Percentiles rank a stretch among this genome's conserved stretches.
Conservation (phyloP, 257 asterid species). For the Parsonsia alboflavescens region DNA sequence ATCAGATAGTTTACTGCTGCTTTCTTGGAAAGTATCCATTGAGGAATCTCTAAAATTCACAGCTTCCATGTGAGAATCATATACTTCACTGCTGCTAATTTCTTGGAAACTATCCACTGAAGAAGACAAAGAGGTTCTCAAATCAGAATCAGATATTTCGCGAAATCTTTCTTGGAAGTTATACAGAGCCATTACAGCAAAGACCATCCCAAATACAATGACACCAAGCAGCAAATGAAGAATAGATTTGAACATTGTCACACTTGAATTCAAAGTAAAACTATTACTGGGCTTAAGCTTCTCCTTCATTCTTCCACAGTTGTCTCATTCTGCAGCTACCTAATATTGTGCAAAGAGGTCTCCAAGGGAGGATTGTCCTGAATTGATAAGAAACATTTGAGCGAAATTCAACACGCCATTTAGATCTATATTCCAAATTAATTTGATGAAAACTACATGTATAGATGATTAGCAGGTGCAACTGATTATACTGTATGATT, state of each 20-base stretch:
- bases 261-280: not conserved
- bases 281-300: not conserved
- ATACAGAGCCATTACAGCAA: slow-evolving; percentile 14
- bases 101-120: not conserved
- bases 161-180: slow-evolving; percentile 6
- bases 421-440: not conserved
- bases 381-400: no score
- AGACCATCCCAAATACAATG: slow-evolving; percentile 2
- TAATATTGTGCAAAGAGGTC: no score
- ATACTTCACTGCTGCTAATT: not conserved
- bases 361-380: no score
- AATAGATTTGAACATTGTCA: slow-evolving; percentile 2
- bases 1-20: not conserved
- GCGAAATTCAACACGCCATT: no score
- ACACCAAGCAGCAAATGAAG: slow-evolving; percentile 1
- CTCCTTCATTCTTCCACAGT: slow-evolving; percentile 10
- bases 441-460: slow-evolving; percentile 4
- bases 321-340: not conserved
- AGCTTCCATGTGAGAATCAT: not conserved
- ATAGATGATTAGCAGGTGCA: not conserved
- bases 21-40: slow-evolving; percentile 7
- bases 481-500: not conserved
- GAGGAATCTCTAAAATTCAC: not conserved
- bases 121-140: not conserved
- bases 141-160: not conserved